These are phyloP conservation scores for Ensete ventricosum DNA, from an alignment of 176 grass and related monocot genomes.

Conservation along the genomic window DNA sequence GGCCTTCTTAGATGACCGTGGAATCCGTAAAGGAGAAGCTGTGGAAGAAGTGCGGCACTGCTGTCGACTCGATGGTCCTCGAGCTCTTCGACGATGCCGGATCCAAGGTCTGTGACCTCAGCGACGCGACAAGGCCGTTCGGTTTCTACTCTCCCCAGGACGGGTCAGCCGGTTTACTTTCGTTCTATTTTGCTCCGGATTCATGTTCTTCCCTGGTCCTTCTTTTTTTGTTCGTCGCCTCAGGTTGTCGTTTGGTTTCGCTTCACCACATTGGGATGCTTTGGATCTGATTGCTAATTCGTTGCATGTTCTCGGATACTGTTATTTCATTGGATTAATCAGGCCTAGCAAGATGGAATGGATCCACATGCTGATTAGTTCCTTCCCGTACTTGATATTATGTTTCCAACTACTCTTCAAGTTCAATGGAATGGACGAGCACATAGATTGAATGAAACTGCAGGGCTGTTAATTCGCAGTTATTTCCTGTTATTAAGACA, in stretches of 20 bases:
- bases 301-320: no score
- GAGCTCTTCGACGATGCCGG: conserved; percentile 70
- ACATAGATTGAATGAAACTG: no score
- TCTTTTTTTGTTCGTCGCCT: not conserved
- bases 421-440: no score
- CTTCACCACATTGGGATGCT: not conserved
- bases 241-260: not conserved
- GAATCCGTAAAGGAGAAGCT: conserved; percentile 83
- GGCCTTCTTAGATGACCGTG: conserved; percentile 38
- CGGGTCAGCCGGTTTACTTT: conserved; percentile 24
- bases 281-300: not conserved
- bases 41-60: conserved; percentile 77
- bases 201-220: no score
- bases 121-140: conserved; percentile 39
- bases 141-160: conserved; percentile 63
- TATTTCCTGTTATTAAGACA: no score
- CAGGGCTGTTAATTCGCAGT: no score
- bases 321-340: no score
- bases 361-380: no score
- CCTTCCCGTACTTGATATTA: no score
- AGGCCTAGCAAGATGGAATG: no score
- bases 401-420: no score
- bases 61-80: conserved; percentile 59
- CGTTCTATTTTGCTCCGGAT: not conserved
- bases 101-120: conserved; percentile 57